Evolutionary conservation across 2,329 filamentous ascomycete species (phyloP), one percentile per base, ranked within the genome.

Genomic region (Colletotrichum sp.): DNA sequence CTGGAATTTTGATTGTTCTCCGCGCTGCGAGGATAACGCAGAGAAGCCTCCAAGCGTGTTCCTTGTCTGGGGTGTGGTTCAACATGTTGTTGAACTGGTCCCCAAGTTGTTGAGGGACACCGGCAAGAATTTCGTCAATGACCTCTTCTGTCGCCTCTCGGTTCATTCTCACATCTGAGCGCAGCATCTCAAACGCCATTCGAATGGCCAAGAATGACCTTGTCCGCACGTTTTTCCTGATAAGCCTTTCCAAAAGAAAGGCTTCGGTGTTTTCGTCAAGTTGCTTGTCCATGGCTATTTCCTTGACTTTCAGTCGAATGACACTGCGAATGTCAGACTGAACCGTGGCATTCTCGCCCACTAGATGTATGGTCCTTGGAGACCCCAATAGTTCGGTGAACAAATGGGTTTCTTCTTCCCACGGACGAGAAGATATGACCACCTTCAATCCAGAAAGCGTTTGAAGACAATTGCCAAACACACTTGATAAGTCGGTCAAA

Each of bases 311-410:
- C 6, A 65, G 38, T 16, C 57, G 60, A 66, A 71, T 71, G 60
- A 71, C 69, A 28, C 13, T 57, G 43, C 43, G 69, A 57, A 71
- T 65, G 60, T 71, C 69, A 30, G 30, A 24, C 24, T 58, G 60
- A 18, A 71, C 60, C n/a, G 18, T 30, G n/a, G 60, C 60, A 24
- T 71, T 21, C 21, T 71, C 69, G 24, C 69, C 60, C 3, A 36
- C 60, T 16, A 71, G 9, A 28, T 66, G 69, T 7, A n/a, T 57
- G 18, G 12, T 24, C 3, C 28, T 34, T 24, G n/a, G 12, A 30
- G 43, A 57, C 2, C 18, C 8, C 5, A 57, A 10, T 12, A 16
- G 2, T 30, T 36, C 13, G 1, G 28, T 15, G 15, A 32, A 13
- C 8, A 12, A 0, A 6, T 3, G 2, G 9, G 15, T 16, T 28